A percentile compares a stretch with the other conserved stretches of the same genome.
Evolutionary conservation across 2,329 filamentous ascomycete genomes (phyloP).

Genomic region (Tolypocladium amazonense): DNA sequence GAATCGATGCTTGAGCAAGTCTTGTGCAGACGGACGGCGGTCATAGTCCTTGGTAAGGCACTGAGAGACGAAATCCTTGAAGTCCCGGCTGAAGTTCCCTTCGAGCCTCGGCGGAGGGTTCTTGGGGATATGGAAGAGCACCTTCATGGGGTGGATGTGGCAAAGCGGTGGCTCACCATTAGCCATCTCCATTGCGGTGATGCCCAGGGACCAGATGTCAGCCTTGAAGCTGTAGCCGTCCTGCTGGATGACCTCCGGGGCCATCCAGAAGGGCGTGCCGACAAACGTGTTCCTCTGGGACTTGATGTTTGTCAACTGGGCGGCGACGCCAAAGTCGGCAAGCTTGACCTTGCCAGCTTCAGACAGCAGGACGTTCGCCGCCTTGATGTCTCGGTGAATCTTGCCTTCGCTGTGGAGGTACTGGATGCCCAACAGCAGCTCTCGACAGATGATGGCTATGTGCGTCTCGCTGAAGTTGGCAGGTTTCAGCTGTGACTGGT

Average conservation of each 20-base stretch:
- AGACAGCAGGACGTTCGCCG: slow-evolving; percentile 90
- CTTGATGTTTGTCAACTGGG: slow-evolving; percentile 94
- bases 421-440: slow-evolving; percentile 80
- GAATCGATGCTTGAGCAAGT: slow-evolving; percentile 80
- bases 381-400: slow-evolving; percentile 95
- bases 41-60: slow-evolving; percentile 92
- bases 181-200: slow-evolving; percentile 83
- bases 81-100: slow-evolving; percentile 77
- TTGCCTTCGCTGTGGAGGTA: slow-evolving; percentile 92
- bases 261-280: slow-evolving; percentile 96
- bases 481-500: slow-evolving; percentile 63
- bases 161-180: slow-evolving; percentile 83
- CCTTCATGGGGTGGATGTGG: slow-evolving; percentile 85
- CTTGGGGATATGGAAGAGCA: slow-evolving; percentile 84
- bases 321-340: slow-evolving; percentile 93
- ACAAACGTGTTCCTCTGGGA: slow-evolving; percentile 97
- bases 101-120: slow-evolving; percentile 76
- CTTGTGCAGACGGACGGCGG: slow-evolving; percentile 70
- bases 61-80: slow-evolving; percentile 86
- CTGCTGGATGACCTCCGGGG: slow-evolving; percentile 87
- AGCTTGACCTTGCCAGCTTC: slow-evolving; percentile 86
- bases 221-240: slow-evolving; percentile 77
- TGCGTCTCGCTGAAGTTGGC: slow-evolving; percentile 80
- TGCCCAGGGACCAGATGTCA: slow-evolving; percentile 87
- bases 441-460: slow-evolving; percentile 88